Conservation (phyloP, 768 basidiomycete genomes). For the Trametes maxima region DNA sequence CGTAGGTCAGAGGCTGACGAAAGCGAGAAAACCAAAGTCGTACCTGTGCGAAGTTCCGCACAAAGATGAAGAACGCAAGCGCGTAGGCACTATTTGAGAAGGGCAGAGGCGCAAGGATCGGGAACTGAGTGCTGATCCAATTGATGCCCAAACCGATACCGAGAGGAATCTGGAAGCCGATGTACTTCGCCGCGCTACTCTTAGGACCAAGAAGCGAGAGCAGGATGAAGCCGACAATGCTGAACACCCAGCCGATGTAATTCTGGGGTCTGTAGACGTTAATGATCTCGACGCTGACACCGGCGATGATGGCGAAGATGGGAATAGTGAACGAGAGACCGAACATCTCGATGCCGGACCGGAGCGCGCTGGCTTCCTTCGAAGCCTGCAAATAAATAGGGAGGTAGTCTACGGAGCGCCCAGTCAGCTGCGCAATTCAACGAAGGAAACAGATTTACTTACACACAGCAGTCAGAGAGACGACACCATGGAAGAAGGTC, state of each 20-base stretch:
- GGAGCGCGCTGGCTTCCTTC: conserved; percentile 37
- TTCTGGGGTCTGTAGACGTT: conserved; percentile 43
- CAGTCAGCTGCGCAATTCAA: neutral
- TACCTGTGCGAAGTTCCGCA: conserved; percentile 29
- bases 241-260: conserved; percentile 39
- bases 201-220: conserved; percentile 34
- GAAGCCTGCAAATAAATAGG: conserved; percentile 44
- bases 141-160: conserved; percentile 36
- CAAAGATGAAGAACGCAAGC: conserved; percentile 36
- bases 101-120: conserved; percentile 27
- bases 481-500: conserved; percentile 17
- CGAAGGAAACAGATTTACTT: neutral
- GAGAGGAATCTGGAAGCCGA: conserved; percentile 29
- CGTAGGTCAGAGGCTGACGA: neutral
- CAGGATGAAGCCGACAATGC: conserved; percentile 39
- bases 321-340: conserved; percentile 40
- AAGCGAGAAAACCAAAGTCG: neutral
- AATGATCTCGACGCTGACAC: conserved; percentile 37
- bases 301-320: conserved; percentile 41
- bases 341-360: conserved; percentile 23
- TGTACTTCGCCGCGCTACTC: conserved; percentile 16
- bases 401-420: conserved; percentile 43
- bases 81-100: conserved; percentile 38
- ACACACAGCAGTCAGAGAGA: conserved; percentile 19
- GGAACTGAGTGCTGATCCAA: conserved; percentile 15